Evolutionary conservation across 768 basidiomycete species (phyloP).

Genomic region (Lentinula edodes): DNA sequence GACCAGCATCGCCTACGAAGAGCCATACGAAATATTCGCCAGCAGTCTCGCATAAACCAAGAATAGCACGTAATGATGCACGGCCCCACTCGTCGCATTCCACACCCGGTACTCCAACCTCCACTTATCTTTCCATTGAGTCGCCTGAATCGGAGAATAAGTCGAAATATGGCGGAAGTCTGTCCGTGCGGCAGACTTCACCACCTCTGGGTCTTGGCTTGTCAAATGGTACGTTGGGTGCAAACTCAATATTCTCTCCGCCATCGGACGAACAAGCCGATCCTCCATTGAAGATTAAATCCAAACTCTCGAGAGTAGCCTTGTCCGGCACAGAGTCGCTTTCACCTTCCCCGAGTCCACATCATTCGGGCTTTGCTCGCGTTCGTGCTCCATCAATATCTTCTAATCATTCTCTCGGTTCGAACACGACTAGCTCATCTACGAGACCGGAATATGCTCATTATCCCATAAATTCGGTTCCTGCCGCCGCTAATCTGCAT

Average conservation of each 20-base stretch:
- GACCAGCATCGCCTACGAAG: constrained; percentile 38
- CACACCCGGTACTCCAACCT: constrained; percentile 27
- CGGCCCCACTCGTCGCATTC: constrained; percentile 28
- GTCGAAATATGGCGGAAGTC: background rate
- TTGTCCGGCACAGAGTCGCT: constrained; percentile 24
- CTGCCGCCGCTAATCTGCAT: constrained; percentile 54
- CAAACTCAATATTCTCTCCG: constrained; percentile 2
- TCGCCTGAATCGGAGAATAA: background rate
- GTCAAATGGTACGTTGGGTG: constrained; percentile 1
- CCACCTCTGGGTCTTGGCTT: constrained; percentile 1
- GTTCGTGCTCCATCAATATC: constrained; percentile 37
- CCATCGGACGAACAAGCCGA: background rate
- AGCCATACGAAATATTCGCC: constrained; percentile 23
- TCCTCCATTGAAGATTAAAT: constrained; percentile 43
- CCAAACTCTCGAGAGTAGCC: constrained; percentile 52
- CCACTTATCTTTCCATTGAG: constrained; percentile 4
- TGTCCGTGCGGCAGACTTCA: constrained; percentile 1
- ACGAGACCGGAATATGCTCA: constrained; percentile 9
- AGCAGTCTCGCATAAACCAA: constrained; percentile 27
- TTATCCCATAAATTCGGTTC: constrained; percentile 44
- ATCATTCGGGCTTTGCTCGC: constrained; percentile 13
- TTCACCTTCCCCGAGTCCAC: constrained; percentile 14
- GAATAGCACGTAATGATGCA: constrained; percentile 19
- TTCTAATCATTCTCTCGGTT: constrained; percentile 21
- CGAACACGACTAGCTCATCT: constrained; percentile 19